Evolutionary conservation across 2,329 filamentous ascomycete genomes (phyloP), one percentile per base, ranked within the genome.

Genomic region (Bipolaris victoriae): DNA sequence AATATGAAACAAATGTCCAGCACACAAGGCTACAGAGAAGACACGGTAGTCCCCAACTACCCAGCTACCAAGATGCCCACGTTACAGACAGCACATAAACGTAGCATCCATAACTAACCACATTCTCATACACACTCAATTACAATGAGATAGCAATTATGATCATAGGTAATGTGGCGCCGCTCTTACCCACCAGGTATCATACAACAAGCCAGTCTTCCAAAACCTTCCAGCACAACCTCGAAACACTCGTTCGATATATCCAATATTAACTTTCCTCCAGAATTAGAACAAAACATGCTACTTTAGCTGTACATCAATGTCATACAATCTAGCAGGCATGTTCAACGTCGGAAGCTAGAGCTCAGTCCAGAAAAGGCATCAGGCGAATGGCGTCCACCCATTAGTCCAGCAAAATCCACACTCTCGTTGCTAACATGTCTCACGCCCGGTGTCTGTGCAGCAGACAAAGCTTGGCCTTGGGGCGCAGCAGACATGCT

Each of bases 331-430:
- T 44, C 13, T 24, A 5, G 3, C 10, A 26, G 26, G 16, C 18
- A 13, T 13, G 5, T 24, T 43, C 66, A 76, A 44, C 72, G 63
- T 55, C 73, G 62, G 54, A 73, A 81, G 56, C 77, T 76, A 44
- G 89, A 86, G 68, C 89, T 91, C 62, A 93, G 79, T 49, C 88
- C 90, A 2, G 90, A 86, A 81, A 92, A 93, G 13, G 90, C 90
- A 75, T 93, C 90, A 3, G 90, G 90, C 66, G 89, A 92, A 70
- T 92, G 90, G 40, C 90, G 81, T 9, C 90, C 90, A 66, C 67
- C 84, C 74, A 86, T 81, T 39, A 89, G 84, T 63, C 87, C 82
- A 53, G 81, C 85, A 59, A 83, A 83, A 58, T 81, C 80, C 73
- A 91, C 85, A 73, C 90, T 92, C 70, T 92, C 90, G 47, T 89